Conservation (phyloP, 192 early-diverging fungal species). For the Coemansia asiatica region DNA sequence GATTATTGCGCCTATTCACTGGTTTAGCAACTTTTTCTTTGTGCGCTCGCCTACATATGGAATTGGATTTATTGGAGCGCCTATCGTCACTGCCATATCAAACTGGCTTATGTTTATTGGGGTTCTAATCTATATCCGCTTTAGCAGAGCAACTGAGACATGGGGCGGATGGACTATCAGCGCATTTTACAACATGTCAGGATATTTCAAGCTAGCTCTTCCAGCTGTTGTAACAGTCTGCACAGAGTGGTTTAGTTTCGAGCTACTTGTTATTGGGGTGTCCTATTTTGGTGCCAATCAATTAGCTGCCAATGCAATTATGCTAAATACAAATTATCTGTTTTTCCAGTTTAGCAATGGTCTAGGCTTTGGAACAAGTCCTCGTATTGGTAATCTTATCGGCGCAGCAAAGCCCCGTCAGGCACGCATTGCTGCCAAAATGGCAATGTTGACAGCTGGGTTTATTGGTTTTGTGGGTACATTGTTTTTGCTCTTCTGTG, state of each 20-base stretch:
- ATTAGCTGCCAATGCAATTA: too few species aligned
- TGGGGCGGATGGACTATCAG: too few species aligned
- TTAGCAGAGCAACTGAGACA: too few species aligned
- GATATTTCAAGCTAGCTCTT: too few species aligned
- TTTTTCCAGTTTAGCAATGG: constrained; percentile 71
- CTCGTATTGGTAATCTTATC: constrained; percentile 72
- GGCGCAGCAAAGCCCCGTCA: too few species aligned
- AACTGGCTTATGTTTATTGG: constrained; percentile 70
- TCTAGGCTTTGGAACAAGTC: constrained; percentile 69
- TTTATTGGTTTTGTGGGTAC: constrained; percentile 45
- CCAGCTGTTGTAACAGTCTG: too few species aligned
- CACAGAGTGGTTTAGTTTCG: constrained; percentile 79
- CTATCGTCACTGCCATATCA: constrained; percentile 69
- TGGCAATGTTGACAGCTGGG: constrained; percentile 56
- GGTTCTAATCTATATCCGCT: too few species aligned
- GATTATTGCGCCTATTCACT: too few species aligned
- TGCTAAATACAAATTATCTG: constrained; percentile 65
- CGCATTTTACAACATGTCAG: constrained; percentile 62
- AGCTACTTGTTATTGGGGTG: constrained; percentile 67
- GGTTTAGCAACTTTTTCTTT: too few species aligned
- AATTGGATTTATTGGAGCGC: constrained; percentile 80
- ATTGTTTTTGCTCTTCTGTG: neutral
- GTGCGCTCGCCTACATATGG: too few species aligned
- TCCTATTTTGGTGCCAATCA: too few species aligned
- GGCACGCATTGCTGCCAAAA: too few species aligned